Percentiles rank a stretch among this genome's conserved stretches.
Conservation (phyloP, 208 protist species). For the Leishmania turanica region DNA sequence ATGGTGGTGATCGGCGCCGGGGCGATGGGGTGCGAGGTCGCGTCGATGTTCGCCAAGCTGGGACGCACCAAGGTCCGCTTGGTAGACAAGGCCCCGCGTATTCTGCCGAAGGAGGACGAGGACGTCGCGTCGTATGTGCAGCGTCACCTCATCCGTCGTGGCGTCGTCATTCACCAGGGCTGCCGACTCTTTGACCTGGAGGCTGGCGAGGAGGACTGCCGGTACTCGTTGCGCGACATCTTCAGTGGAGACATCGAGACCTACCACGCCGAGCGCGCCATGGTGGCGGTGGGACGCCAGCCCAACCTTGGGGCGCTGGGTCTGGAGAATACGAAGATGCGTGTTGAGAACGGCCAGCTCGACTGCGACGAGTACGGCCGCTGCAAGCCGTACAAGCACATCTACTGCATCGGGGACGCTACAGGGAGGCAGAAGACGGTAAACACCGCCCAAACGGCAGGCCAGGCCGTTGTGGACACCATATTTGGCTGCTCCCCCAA, state of each 20-base stretch:
- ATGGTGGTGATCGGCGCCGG: constrained; percentile 77
- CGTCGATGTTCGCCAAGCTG: constrained; percentile 69
- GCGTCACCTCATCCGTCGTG: constrained; percentile 40
- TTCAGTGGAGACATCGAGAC: constrained; percentile 39
- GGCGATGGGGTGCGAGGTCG: constrained; percentile 73
- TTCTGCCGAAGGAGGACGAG: constrained; percentile 67
- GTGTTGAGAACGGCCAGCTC: constrained; percentile 46
- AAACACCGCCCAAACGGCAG: constrained; percentile 52
- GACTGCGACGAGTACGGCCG: constrained; percentile 53
- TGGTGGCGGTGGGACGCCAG: constrained; percentile 59
- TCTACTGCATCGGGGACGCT: constrained; percentile 75
- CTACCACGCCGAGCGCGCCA: constrained; percentile 54
- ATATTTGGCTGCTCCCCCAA: constrained; percentile 52
- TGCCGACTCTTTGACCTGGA: constrained; percentile 65
- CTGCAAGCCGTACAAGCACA: constrained; percentile 69
- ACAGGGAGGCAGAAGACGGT: constrained; percentile 36
- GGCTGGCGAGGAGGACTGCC: constrained; percentile 31
- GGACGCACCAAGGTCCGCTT: constrained; percentile 61
- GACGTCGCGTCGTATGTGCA: constrained; percentile 63
- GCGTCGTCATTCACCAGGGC: constrained; percentile 56
- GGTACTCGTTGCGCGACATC: constrained; percentile 56
- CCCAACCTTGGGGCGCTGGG: constrained; percentile 56
- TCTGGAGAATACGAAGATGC: constrained; percentile 58
- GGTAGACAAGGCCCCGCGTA: constrained; percentile 56
- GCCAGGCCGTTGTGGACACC: constrained; percentile 51